Evolutionary conservation across 139 green algal genomes (phyloP), one percentile per base, ranked within the genome.

Genomic region (Chlamydomonas sp.): DNA sequence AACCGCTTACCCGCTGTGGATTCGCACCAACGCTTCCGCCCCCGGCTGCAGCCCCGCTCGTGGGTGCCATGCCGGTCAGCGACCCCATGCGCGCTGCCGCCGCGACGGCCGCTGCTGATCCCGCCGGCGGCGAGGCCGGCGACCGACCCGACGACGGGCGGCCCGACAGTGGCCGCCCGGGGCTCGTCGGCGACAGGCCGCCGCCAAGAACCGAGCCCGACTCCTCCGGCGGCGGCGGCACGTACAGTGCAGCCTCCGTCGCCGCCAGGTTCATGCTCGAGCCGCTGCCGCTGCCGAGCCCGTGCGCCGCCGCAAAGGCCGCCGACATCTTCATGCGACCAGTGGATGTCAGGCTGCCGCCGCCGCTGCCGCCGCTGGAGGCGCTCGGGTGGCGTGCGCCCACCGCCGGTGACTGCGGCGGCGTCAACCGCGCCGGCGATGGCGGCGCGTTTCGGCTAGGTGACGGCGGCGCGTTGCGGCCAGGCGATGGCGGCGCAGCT

Each of bases 231-330:
- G 79, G 58, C 63, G 79, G 63, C 79, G 64, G 79, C 78, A 64
- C 62, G 18, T 20, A 73, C 78, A 73, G 7, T 18, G 60, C 17
- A 4, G 63, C 79, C 3, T 20, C 61, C 64, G 64, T 69, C 10
- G 64, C 64, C 64, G 64, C 10, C 8, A 9, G 10, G 64, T 12
- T 9, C 64, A 12, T 12, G 63, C 62, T 64, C 7, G 31, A 62
- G 83, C 72, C 62, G 2, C 18, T 31, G 4, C 15, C 15, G 63
- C 15, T n/a, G 1, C 62, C 83, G 0, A 87, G 62, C 2, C 63
- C 14, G 61, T 87, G 83, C 8, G 83, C 83, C 3, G 83, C 72
- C 0, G 83, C 83, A 61, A 87, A 87, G 72, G 62, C 83, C 5
- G 83, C 57, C 1, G 71, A 80, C 82, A 86, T 80, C 3, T n/a